phyloP scores from a whole-genome alignment of 1,284 basidiomycete genomes.

The Inonotus obliquus region DNA sequence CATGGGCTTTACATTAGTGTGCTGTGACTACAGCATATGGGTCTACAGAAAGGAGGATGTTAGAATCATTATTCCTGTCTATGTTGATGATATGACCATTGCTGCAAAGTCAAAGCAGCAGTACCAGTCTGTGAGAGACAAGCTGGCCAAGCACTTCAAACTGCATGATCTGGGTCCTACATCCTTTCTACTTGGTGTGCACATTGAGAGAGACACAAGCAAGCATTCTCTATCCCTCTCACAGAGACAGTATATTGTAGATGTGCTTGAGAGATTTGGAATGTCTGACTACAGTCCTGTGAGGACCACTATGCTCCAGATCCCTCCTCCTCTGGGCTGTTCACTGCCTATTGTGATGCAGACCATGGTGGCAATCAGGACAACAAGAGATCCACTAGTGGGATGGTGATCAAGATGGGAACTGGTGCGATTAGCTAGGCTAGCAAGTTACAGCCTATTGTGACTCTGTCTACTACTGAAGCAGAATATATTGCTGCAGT shows the following conservation, averaged over 20 bases:
- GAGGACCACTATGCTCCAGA: constrained; percentile 18
- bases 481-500: constrained; percentile 32
- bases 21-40: too few species aligned
- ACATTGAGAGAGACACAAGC: constrained; percentile 22
- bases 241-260: constrained; percentile 26
- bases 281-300: constrained; percentile 14
- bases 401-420: constrained; percentile 17
- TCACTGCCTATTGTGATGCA: constrained; percentile 9
- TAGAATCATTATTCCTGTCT: too few species aligned
- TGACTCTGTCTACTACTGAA: constrained; percentile 29
- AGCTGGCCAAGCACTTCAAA: background rate
- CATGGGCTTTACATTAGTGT: constrained; percentile 23
- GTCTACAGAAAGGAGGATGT: too few species aligned
- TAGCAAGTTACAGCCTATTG: constrained; percentile 24
- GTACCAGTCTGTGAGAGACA: too few species aligned
- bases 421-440: too few species aligned
- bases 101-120: too few species aligned
- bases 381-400: constrained; percentile 5
- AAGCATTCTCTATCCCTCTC: constrained; percentile 15
- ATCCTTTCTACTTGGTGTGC: constrained; percentile 24
- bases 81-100: too few species aligned
- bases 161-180: constrained; percentile 25
- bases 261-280: constrained; percentile 20
- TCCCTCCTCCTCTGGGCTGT: constrained; percentile 13
- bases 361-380: background rate